Conservation (phyloP, 2,329 filamentous ascomycete genomes). For the Dryadomyces sulphureus region DNA sequence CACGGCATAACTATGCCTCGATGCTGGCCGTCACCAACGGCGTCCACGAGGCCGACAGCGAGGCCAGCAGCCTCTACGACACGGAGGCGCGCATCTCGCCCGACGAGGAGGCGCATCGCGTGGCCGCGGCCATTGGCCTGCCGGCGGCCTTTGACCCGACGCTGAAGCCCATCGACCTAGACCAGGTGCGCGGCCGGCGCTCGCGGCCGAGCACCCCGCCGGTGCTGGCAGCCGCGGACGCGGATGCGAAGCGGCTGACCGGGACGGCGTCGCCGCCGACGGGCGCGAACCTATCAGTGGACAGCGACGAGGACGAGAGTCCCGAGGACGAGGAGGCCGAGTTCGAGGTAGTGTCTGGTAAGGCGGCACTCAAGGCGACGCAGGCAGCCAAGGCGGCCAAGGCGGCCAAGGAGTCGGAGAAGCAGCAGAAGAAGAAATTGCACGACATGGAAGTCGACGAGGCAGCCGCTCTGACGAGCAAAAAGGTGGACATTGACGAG, state of each 20-base stretch:
- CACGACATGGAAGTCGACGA: constrained; percentile 47
- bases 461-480: constrained; percentile 29
- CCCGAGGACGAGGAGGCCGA: constrained; percentile 26
- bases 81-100: constrained; percentile 38
- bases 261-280: constrained; percentile 5
- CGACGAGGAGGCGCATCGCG: constrained; percentile 49
- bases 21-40: constrained; percentile 54
- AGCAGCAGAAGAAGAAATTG: constrained; percentile 35
- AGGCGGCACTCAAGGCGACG: constrained; percentile 26
- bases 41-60: constrained; percentile 42
- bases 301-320: constrained; percentile 30
- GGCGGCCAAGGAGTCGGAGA: constrained; percentile 28
- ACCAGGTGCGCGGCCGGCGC: constrained; percentile 9
- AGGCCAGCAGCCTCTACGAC: constrained; percentile 36
- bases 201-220: constrained; percentile 9
- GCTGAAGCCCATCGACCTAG: constrained; percentile 36
- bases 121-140: constrained; percentile 47
- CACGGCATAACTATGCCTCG: constrained; percentile 59
- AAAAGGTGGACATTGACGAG: constrained; percentile 16
- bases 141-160: constrained; percentile 50
- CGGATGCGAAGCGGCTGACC: constrained; percentile 1
- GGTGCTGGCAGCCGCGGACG: neutral
- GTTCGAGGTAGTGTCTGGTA: constrained; percentile 24
- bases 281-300: constrained; percentile 10
- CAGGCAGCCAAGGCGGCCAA: too few relatives aligned